phyloP scores from a whole-genome alignment of 2,329 filamentous ascomycete species.

The Pestalotiopsis fici region DNA sequence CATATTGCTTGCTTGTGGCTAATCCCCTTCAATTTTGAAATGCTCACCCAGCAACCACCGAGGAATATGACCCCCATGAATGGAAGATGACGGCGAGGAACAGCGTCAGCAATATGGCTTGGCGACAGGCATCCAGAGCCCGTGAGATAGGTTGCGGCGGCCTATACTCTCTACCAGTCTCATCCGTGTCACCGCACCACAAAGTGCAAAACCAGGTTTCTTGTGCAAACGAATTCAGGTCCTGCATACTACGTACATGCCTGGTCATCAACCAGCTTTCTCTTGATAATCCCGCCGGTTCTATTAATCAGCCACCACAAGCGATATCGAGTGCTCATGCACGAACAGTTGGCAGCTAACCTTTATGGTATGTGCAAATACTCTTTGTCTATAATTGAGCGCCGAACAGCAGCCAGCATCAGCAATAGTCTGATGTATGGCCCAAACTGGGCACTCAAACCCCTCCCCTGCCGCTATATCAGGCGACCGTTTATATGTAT shows the following conservation, averaged over 20 bases:
- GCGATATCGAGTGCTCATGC: neutral
- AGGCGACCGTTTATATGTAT: neutral
- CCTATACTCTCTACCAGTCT: neutral
- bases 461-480: neutral
- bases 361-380: neutral
- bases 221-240: too few species aligned
- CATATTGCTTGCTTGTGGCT: neutral
- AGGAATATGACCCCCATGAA: neutral
- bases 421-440: neutral
- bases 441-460: neutral
- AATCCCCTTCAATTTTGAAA: too few species aligned
- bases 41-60: neutral
- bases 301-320: too few species aligned
- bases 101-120: neutral
- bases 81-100: neutral
- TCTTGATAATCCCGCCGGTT: too few species aligned
- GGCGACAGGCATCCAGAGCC: neutral
- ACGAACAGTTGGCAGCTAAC: neutral
- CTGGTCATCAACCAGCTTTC: too few species aligned
- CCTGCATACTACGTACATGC: too few species aligned
- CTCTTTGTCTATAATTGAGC: neutral
- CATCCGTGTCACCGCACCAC: neutral
- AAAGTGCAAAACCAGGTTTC: too few species aligned
- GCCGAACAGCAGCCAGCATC: neutral
- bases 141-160: neutral